These are phyloP conservation scores for Aspergillus tanneri DNA, from an alignment of 2,329 filamentous ascomycete genomes.

Conservation along the genomic window DNA sequence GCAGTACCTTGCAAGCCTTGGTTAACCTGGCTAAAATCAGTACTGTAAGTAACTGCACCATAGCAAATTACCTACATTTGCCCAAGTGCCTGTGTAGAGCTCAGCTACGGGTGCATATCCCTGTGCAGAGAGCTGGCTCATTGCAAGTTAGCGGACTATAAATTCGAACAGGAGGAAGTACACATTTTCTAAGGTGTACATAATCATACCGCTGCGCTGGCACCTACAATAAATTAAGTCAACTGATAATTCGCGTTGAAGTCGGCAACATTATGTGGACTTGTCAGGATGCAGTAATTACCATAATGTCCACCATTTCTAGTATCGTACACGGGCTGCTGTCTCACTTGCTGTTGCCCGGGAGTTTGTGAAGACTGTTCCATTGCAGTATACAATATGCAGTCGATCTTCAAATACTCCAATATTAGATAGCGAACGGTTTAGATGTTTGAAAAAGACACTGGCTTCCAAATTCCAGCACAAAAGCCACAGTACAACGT, in stretches of 20 bases:
- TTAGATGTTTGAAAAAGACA: no score
- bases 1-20: slow-evolving; percentile 91
- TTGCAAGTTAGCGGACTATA: slow-evolving; percentile 15
- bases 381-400: no score
- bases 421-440: no score
- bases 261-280: background rate
- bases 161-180: background rate
- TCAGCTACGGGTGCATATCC: slow-evolving; percentile 86
- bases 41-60: background rate
- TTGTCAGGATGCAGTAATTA: slow-evolving; percentile 45
- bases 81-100: slow-evolving; percentile 91
- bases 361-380: slow-evolving; percentile 56
- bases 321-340: slow-evolving; percentile 69
- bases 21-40: slow-evolving; percentile 66
- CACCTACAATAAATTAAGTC: slow-evolving; percentile 49
- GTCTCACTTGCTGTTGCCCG: slow-evolving; percentile 60
- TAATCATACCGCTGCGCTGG: slow-evolving; percentile 64
- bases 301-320: slow-evolving; percentile 75
- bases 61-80: slow-evolving; percentile 66
- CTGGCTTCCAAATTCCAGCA: no score
- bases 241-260: background rate
- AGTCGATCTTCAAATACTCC: no score
- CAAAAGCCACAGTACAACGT: no score
- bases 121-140: slow-evolving; percentile 71
- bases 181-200: background rate